Conservation (phyloP, 108 stramenopile genomes). For the Fragilariopsis cylindrus region DNA sequence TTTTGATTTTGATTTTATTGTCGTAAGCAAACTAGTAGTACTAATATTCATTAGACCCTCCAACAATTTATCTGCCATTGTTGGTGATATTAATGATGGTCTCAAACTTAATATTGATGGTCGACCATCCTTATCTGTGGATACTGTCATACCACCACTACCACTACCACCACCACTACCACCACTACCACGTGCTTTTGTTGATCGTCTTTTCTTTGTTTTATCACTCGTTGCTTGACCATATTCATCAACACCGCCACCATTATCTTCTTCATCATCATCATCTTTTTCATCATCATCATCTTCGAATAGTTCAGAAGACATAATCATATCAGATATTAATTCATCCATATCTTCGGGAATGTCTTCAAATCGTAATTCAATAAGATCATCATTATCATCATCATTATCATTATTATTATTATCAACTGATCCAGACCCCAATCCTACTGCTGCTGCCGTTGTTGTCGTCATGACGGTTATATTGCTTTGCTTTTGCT, state of each 20-base stretch:
- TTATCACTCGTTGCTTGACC: neutral
- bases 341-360: neutral
- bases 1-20: too few species aligned
- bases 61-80: neutral
- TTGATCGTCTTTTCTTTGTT: too few species aligned
- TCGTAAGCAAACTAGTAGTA: too few species aligned
- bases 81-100: neutral
- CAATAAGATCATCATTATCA: neutral
- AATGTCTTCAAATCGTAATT: neutral
- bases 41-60: neutral
- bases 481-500: too few species aligned
- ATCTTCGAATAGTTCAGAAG: neutral
- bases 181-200: too few species aligned
- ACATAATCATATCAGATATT: neutral
- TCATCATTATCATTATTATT: too few species aligned
- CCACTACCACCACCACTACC: too few species aligned
- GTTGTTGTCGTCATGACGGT: neutral
- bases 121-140: neutral
- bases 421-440: too few species aligned
- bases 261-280: neutral
- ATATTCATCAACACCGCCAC: neutral
- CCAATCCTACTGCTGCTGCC: neutral
- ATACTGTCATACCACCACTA: neutral
- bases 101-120: neutral
- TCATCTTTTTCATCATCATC: neutral